These are phyloP conservation scores for Apiotrichum gracile DNA, from an alignment of 1,284 basidiomycete species.

Conservation along the genomic window DNA sequence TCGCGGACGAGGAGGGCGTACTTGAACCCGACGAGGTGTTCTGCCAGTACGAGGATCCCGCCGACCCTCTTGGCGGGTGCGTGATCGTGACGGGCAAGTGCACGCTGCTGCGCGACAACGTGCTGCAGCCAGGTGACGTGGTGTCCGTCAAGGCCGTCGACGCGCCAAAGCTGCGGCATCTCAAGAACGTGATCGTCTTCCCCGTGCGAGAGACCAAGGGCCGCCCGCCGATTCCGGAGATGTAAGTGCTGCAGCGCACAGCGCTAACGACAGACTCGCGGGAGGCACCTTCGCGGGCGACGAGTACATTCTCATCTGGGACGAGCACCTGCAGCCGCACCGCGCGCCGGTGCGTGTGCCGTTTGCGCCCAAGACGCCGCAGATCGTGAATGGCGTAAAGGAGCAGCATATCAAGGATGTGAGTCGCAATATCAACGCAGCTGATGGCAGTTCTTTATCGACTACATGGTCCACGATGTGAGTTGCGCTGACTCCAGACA, in stretches of 20 bases:
- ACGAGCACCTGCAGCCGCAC: conserved; percentile 15
- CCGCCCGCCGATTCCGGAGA: conserved; percentile 18
- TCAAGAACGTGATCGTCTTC: conserved; percentile 32
- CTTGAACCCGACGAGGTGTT: conserved; percentile 27
- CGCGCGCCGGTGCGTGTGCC: conserved; percentile 8
- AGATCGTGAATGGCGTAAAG: conserved; percentile 15
- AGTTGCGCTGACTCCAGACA: background rate
- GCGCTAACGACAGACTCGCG: conserved; percentile 11
- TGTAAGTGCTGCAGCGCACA: conserved; percentile 2
- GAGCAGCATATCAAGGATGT: conserved; percentile 19
- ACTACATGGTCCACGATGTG: conserved; percentile 24
- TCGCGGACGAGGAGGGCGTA: conserved; percentile 27
- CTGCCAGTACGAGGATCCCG: conserved; percentile 23
- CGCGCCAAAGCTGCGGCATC: conserved; percentile 18
- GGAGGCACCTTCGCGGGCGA: conserved; percentile 31
- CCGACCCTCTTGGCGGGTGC: conserved; percentile 2
- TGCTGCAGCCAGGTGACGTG: conserved; percentile 25
- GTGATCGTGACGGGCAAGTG: conserved; percentile 21
- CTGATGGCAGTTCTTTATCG: conserved; percentile 21
- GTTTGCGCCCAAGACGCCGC: conserved; percentile 12
- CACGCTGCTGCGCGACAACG: conserved; percentile 23
- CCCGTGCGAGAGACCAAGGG: conserved; percentile 12
- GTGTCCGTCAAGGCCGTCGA: conserved; percentile 23
- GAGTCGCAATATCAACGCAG: background rate
- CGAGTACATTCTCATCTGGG: conserved; percentile 31